A percentile compares a stretch with the other conserved stretches of the same genome.
phyloP scores from a whole-genome alignment of 2,329 filamentous ascomycete species.

The Stagonosporopsis tanaceti region DNA sequence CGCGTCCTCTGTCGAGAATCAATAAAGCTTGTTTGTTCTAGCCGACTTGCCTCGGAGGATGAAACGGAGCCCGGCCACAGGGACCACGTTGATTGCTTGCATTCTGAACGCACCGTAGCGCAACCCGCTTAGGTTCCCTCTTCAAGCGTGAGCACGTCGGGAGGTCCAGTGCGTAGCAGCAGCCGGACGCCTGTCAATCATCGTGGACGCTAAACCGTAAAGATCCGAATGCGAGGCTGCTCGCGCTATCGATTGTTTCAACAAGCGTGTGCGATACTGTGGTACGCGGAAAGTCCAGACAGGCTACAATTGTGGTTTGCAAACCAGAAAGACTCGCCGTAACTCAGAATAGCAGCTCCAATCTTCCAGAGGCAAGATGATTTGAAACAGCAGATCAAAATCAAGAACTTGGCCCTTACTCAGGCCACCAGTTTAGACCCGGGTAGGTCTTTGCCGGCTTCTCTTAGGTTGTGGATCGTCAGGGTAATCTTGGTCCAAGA shows the following conservation, averaged over 20 bases:
- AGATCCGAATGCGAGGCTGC: conserved; percentile 21
- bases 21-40: conserved; percentile 42
- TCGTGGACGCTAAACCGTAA: conserved; percentile 9
- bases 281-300: conserved; percentile 12
- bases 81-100: conserved; percentile 19
- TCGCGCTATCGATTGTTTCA: conserved; percentile 20
- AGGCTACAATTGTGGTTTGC: neutral
- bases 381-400: conserved; percentile 4
- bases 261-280: conserved; percentile 16
- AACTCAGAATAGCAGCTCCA: conserved; percentile 10
- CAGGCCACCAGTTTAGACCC: neutral
- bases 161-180: conserved; percentile 17
- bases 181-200: conserved; percentile 22
- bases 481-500: neutral
- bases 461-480: neutral
- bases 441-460: conserved; percentile 1
- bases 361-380: neutral
- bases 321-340: conserved; percentile 1
- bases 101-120: conserved; percentile 6
- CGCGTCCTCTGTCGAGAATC: conserved; percentile 29
- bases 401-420: neutral
- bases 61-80: conserved; percentile 29
- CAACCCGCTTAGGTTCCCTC: conserved; percentile 18
- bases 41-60: conserved; percentile 25
- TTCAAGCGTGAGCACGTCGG: conserved; percentile 13